These are phyloP conservation scores for Albizia julibrissin DNA, from an alignment of 306 rosid species.

Conservation along the genomic window DNA sequence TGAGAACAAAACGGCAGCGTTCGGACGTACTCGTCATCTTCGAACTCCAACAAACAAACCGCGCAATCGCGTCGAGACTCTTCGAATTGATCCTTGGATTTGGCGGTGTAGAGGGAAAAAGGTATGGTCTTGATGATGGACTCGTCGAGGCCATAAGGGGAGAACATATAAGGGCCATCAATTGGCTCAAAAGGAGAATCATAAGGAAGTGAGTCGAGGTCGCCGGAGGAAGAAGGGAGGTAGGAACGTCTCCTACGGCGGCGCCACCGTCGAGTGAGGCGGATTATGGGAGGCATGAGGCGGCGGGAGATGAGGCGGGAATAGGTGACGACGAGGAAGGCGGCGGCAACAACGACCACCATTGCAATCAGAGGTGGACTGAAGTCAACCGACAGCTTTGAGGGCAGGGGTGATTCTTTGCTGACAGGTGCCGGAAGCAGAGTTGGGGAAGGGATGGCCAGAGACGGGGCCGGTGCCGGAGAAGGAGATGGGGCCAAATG, in stretches of 20 bases:
- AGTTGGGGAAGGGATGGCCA: background rate
- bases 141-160: slow-evolving; percentile 90
- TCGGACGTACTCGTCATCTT: slow-evolving; percentile 78
- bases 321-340: slow-evolving; percentile 78
- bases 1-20: slow-evolving; percentile 84
- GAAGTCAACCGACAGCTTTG: slow-evolving; percentile 69
- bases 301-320: slow-evolving; percentile 90
- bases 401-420: slow-evolving; percentile 43
- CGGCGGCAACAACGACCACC: slow-evolving; percentile 86
- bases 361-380: slow-evolving; percentile 88
- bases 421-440: background rate
- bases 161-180: slow-evolving; percentile 52
- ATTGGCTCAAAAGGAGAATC: slow-evolving; percentile 69
- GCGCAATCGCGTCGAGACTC: slow-evolving; percentile 75
- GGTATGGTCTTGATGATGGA: slow-evolving; percentile 93
- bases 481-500: slow-evolving; percentile 35
- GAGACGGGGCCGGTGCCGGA: background rate
- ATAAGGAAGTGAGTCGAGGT: slow-evolving; percentile 70
- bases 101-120: slow-evolving; percentile 58
- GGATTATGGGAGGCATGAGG: slow-evolving; percentile 57
- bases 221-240: slow-evolving; percentile 69
- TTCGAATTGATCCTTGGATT: slow-evolving; percentile 22
- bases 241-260: slow-evolving; percentile 48
- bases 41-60: slow-evolving; percentile 80
- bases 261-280: slow-evolving; percentile 47